Evolutionary conservation across 768 basidiomycete species (phyloP).

Genomic region (Mycena alexandri): DNA sequence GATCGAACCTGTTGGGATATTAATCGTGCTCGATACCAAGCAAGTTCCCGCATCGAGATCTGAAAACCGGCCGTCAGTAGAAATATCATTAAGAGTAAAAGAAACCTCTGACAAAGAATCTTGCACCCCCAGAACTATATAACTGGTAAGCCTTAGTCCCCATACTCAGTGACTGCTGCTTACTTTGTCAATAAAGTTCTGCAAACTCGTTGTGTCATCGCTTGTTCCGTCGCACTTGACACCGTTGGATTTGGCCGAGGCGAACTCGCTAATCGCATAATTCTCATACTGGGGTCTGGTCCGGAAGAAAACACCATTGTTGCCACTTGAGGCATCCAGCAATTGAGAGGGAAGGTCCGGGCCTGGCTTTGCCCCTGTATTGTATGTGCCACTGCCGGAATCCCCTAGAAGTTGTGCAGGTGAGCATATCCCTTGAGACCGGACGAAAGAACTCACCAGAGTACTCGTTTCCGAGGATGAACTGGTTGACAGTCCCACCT

Average conservation of each 20-base stretch:
- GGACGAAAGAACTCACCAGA: constrained; percentile 45
- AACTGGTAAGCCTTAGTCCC: constrained; percentile 4
- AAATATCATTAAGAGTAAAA: not conserved
- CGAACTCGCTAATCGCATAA: constrained; percentile 59
- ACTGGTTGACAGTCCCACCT: constrained; percentile 57
- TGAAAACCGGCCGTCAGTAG: constrained; percentile 1
- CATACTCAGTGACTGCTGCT: not conserved
- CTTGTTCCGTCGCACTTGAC: constrained; percentile 65
- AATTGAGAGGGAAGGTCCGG: constrained; percentile 56
- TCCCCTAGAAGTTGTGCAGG: constrained; percentile 10
- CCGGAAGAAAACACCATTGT: constrained; percentile 59
- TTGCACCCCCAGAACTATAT: constrained; percentile 61
- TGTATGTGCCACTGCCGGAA: constrained; percentile 32
- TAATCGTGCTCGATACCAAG: constrained; percentile 43
- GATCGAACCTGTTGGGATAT: constrained; percentile 47
- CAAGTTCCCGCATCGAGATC: constrained; percentile 61
- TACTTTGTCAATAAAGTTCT: constrained; percentile 42
- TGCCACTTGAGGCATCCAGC: constrained; percentile 51
- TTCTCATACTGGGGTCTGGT: constrained; percentile 60
- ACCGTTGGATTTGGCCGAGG: constrained; percentile 62
- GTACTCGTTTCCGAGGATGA: constrained; percentile 68
- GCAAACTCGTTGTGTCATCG: constrained; percentile 51
- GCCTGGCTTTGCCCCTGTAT: constrained; percentile 49
- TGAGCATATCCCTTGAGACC: constrained; percentile 7
- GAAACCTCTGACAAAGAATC: constrained; percentile 53